Evolutionary conservation across 2,329 filamentous ascomycete species (phyloP), one percentile per base, ranked within the genome.

Genomic region (Drechslerella stenobrocha): DNA sequence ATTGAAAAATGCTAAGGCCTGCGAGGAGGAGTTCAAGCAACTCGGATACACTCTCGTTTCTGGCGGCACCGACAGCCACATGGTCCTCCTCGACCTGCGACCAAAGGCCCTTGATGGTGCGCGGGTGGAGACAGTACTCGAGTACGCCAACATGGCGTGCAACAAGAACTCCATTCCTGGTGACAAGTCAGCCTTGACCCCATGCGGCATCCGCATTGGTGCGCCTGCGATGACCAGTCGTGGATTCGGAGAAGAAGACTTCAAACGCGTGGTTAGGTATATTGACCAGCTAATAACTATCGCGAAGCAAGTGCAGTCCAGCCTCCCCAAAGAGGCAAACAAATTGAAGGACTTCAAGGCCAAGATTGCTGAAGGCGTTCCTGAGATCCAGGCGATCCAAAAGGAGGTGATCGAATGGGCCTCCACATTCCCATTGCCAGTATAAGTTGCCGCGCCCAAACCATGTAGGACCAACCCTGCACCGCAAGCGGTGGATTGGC

Each of bases 271-370:
- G 70, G 91, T 87, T 71, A 77, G 80, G 73, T 97, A 96, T 82
- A 96, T 97, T 74, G 89, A 95, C 77, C 82, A 86, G 75, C 83
- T 85, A 77, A 88, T 97, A 82, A 89, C 89, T 81, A 83, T 97
- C 76, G 89, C 87, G 83, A 90, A 90, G 83, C 86, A 91, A 76
- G 82, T 95, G 74, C 93, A 97, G 82, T 81, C 77, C 65, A 80
- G 82, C 71, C 84, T 97, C 22, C 92, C 93, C 77, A 96, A 96
- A 85, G 88, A 93, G 79, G 90, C 89, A 75, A 98, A 97, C 86
- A 96, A 95, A 86, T 89, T 95, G 78, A 97, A 97, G 86, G 93
- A 98, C 82, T 97, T 98, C 87, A 95, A 92, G 83, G 86, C 85
- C 77, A 92, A 90, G 84, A 89, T 96, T 70, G 84, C 88, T 63